Conservation (phyloP, 768 basidiomycete species). For the Dacryopinax spathularia region DNA sequence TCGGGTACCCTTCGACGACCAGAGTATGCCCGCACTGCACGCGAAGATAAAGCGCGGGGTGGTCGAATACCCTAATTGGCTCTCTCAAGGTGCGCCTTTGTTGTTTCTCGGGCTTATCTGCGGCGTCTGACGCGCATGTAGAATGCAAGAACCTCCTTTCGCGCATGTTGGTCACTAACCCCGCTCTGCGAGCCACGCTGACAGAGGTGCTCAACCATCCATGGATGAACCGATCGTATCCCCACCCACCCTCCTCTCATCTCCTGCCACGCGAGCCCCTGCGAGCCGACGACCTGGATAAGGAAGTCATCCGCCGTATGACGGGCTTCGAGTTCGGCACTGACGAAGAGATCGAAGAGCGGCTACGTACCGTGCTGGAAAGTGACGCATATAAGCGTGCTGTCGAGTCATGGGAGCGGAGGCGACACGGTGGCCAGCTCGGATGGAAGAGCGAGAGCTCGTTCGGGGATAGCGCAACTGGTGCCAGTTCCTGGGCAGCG, state of each 20-base stretch:
- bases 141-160: conserved; percentile 91
- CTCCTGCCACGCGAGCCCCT: conserved; percentile 81
- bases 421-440: conserved; percentile 15
- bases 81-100: conserved; percentile 63
- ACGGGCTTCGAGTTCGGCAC: conserved; percentile 92
- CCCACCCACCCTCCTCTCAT: conserved; percentile 65
- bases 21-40: conserved; percentile 96
- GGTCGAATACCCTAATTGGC: conserved; percentile 95
- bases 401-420: conserved; percentile 62
- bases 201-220: conserved; percentile 75
- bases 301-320: conserved; percentile 76
- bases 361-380: conserved; percentile 55
- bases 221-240: conserved; percentile 85
- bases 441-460: conserved; percentile 10
- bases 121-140: conserved; percentile 22
- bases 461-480: conserved; percentile 9
- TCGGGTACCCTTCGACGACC: conserved; percentile 97
- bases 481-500: conserved; percentile 6
- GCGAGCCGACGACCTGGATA: conserved; percentile 76
- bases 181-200: conserved; percentile 66
- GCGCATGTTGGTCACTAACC: conserved; percentile 92
- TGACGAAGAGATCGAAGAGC: conserved; percentile 69
- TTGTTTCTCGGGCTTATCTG: background rate
- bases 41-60: conserved; percentile 97
- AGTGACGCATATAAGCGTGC: conserved; percentile 64